These are phyloP conservation scores for Eutreptiella sp. DNA, from an alignment of 208 protist genomes.

Conservation along the genomic window DNA sequence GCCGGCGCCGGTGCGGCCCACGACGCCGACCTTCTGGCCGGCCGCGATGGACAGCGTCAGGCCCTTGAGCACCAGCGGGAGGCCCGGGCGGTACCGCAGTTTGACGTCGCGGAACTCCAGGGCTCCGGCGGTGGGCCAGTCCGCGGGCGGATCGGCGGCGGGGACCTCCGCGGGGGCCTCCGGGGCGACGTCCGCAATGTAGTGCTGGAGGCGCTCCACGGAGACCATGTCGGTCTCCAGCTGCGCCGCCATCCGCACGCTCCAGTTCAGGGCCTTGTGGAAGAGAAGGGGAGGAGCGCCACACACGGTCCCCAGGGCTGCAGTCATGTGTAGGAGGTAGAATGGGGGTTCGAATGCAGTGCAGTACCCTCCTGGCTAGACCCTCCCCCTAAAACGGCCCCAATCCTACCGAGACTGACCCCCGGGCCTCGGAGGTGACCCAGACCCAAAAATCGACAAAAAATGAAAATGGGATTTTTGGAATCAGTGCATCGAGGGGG, in stretches of 20 bases:
- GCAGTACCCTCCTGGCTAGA: too few species aligned
- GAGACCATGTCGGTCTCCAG: constrained; percentile 43
- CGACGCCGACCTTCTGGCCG: constrained; percentile 56
- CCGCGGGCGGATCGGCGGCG: neutral
- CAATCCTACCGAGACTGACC: too few species aligned
- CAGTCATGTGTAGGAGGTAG: too few species aligned
- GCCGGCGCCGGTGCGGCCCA: constrained; percentile 50
- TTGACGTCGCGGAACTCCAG: constrained; percentile 56
- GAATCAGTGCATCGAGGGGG: too few species aligned
- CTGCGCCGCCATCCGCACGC: constrained; percentile 34
- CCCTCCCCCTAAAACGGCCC: too few species aligned
- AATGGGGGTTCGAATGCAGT: too few species aligned
- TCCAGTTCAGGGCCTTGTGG: constrained; percentile 39
- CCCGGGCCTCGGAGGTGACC: too few species aligned
- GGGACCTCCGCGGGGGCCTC: constrained; percentile 11
- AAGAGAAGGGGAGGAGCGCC: too few species aligned
- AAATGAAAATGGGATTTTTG: too few species aligned
- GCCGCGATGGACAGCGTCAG: constrained; percentile 48
- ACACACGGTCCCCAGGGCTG: too few species aligned
- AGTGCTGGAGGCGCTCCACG: constrained; percentile 46
- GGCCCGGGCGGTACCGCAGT: constrained; percentile 63
- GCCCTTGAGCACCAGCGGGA: constrained; percentile 58
- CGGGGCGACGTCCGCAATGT: constrained; percentile 31
- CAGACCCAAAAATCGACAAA: too few species aligned
- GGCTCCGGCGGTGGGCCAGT: constrained; percentile 44